Conservation (phyloP, 495 filamentous ascomycete species). For the Physcia stellaris region DNA sequence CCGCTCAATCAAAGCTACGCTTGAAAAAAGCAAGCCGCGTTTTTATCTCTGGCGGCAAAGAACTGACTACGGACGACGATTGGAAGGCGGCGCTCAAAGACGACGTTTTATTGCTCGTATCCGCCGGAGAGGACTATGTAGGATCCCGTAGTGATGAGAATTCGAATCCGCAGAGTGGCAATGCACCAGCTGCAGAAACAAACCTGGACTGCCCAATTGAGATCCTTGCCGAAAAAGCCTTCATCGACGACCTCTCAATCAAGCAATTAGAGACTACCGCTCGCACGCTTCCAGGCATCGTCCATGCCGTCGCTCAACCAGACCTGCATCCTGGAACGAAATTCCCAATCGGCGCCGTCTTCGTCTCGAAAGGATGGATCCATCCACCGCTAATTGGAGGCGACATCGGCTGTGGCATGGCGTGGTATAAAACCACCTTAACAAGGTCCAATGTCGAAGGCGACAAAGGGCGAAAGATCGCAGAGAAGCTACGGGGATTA, state of each 20-base stretch:
- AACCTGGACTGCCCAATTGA: slow-evolving; percentile 9
- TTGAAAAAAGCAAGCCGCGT: slow-evolving; percentile 20
- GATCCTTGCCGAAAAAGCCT: slow-evolving; percentile 15
- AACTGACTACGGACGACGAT: slow-evolving; percentile 17
- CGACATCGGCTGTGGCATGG: slow-evolving; percentile 29
- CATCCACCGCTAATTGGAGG: slow-evolving; percentile 27
- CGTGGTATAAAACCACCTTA: slow-evolving; percentile 23
- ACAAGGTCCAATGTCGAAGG: slow-evolving; percentile 18
- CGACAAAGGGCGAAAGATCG: slow-evolving; percentile 19
- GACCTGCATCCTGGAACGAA: slow-evolving; percentile 26
- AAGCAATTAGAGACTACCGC: slow-evolving; percentile 20
- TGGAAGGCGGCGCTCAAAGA: slow-evolving; percentile 14
- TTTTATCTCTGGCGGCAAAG: slow-evolving; percentile 21
- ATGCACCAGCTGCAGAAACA: not conserved
- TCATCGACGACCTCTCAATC: slow-evolving; percentile 18
- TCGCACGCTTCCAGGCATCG: slow-evolving; percentile 18
- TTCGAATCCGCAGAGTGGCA: not conserved
- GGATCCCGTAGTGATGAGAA: slow-evolving; percentile 11
- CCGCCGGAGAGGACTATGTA: slow-evolving; percentile 22
- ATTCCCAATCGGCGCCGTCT: slow-evolving; percentile 25
- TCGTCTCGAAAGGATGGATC: slow-evolving; percentile 22
- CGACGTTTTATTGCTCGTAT: slow-evolving; percentile 19
- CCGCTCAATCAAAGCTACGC: slow-evolving; percentile 21
- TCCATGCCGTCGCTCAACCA: slow-evolving; percentile 22
- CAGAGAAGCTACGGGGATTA: slow-evolving; percentile 22